These are phyloP conservation scores for Hygrocybe coccinea DNA, from an alignment of 768 basidiomycete genomes.

Conservation along the genomic window DNA sequence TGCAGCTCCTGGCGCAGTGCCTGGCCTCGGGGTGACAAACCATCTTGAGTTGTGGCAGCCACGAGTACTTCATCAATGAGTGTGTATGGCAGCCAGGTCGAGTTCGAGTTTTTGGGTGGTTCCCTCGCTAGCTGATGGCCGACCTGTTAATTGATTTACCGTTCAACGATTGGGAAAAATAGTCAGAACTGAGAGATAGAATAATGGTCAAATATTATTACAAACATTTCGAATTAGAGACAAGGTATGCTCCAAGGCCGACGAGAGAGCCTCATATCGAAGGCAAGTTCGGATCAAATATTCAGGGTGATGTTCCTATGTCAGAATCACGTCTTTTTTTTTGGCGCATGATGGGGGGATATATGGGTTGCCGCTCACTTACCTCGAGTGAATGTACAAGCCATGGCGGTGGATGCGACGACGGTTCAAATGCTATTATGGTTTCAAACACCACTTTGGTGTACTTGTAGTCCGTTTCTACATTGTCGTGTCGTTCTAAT, in stretches of 20 bases:
- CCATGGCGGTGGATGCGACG: constrained; percentile 74
- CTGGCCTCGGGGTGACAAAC: constrained; percentile 37
- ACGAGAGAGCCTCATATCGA: constrained; percentile 72
- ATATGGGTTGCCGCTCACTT: constrained; percentile 9
- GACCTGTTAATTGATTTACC: constrained; percentile 34
- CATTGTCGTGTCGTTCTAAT: constrained; percentile 70
- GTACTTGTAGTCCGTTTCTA: constrained; percentile 69
- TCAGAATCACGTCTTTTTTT: background rate
- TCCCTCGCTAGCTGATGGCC: constrained; percentile 50
- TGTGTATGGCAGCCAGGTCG: constrained; percentile 79
- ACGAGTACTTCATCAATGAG: constrained; percentile 78
- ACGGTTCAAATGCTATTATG: constrained; percentile 61
- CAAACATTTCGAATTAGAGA: constrained; percentile 68
- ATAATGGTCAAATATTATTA: too few relatives aligned
- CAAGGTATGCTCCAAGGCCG: constrained; percentile 70
- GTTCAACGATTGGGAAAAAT: background rate
- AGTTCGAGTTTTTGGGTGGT: constrained; percentile 48
- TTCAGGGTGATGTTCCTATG: constrained; percentile 70
- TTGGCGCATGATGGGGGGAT: too few relatives aligned
- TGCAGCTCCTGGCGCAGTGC: constrained; percentile 45
- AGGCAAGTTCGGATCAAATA: constrained; percentile 76
- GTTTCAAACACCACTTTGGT: constrained; percentile 73
- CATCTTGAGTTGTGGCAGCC: constrained; percentile 52
- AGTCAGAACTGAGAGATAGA: too few relatives aligned
- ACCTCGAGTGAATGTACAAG: constrained; percentile 74